A percentile compares a stretch with the other conserved stretches of the same genome.
These are phyloP conservation scores for Septoria linicola DNA, from an alignment of 2,329 filamentous ascomycete genomes.

Conservation along the genomic window DNA sequence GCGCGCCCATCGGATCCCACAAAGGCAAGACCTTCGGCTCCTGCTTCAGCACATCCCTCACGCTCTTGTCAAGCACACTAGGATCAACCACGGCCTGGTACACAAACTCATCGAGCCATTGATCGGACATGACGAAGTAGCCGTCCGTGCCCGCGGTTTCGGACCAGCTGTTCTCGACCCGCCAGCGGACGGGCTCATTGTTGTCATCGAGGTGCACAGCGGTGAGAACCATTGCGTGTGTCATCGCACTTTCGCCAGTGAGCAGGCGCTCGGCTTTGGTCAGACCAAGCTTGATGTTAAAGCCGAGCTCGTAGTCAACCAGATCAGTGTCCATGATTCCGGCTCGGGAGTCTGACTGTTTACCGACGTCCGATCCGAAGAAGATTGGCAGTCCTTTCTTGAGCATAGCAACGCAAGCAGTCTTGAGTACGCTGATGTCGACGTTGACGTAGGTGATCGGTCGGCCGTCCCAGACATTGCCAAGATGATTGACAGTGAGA, in stretches of 20 bases:
- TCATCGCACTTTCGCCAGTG: constrained; percentile 79
- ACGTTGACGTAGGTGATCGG: constrained; percentile 82
- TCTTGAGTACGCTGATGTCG: constrained; percentile 69
- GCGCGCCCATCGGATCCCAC: constrained; percentile 45
- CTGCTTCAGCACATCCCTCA: constrained; percentile 68
- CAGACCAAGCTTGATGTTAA: constrained; percentile 72
- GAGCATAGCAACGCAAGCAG: constrained; percentile 73
- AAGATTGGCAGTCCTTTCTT: constrained; percentile 77
- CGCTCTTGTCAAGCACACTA: constrained; percentile 56
- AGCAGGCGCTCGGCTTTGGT: constrained; percentile 72
- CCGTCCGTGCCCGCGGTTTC: constrained; percentile 67
- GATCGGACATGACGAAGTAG: constrained; percentile 87
- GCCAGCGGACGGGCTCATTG: constrained; percentile 69
- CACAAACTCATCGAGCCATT: constrained; percentile 64
- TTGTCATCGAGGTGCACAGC: constrained; percentile 73
- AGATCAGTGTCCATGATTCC: constrained; percentile 81
- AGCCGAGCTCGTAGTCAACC: constrained; percentile 78
- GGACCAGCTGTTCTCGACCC: constrained; percentile 87
- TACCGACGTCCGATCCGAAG: constrained; percentile 85
- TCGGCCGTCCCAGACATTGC: constrained; percentile 76
- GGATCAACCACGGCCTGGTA: constrained; percentile 86
- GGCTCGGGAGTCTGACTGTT: constrained; percentile 65
- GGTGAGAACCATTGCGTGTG: constrained; percentile 88
- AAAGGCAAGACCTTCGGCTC: constrained; percentile 67
- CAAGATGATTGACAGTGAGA: constrained; percentile 73